A percentile compares a stretch with the other conserved stretches of the same genome.
Evolutionary conservation across 2,329 filamentous ascomycete species (phyloP).

Genomic region (Magnaporthiopsis rhizophila): DNA sequence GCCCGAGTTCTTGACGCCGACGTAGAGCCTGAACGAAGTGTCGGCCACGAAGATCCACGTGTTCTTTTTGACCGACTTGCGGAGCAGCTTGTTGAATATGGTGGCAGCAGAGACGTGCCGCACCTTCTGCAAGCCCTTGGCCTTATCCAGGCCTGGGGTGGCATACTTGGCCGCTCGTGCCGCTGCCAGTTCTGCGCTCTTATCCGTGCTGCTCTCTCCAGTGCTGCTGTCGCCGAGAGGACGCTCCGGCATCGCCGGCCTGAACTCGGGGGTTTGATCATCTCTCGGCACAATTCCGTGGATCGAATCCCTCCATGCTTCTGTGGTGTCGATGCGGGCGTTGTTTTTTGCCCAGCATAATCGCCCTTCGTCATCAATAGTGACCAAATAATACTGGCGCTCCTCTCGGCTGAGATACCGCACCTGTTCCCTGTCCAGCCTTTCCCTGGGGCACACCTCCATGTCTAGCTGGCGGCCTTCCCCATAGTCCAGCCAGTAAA

Average conservation of each 20-base stretch:
- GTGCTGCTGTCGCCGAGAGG: constrained; percentile 19
- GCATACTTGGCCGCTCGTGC: constrained; percentile 58
- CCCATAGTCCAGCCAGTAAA: constrained; percentile 86
- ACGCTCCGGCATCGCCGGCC: constrained; percentile 21
- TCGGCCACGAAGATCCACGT: constrained; percentile 94
- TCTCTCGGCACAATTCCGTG: constrained; percentile 60
- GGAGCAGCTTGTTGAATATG: constrained; percentile 69
- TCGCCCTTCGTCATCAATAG: constrained; percentile 63
- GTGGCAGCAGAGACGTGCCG: constrained; percentile 60
- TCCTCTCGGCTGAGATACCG: constrained; percentile 80
- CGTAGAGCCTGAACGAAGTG: constrained; percentile 75
- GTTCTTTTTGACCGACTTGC: constrained; percentile 73
- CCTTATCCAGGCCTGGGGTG: constrained; percentile 52
- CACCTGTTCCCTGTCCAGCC: constrained; percentile 70
- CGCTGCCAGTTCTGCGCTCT: constrained; percentile 41
- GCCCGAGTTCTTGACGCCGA: constrained; percentile 83
- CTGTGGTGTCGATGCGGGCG: constrained; percentile 66
- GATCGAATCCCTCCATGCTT: constrained; percentile 69
- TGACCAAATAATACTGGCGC: constrained; percentile 70
- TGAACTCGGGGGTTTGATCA: constrained; percentile 50
- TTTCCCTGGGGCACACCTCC: constrained; percentile 62
- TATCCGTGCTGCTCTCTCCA: constrained; percentile 11
- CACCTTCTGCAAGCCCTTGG: constrained; percentile 52
- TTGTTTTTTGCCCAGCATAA: constrained; percentile 86
- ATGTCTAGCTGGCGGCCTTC: constrained; percentile 65